These are phyloP conservation scores for Filobasidium wieringae DNA, from an alignment of 768 basidiomycete species.

Conservation along the genomic window DNA sequence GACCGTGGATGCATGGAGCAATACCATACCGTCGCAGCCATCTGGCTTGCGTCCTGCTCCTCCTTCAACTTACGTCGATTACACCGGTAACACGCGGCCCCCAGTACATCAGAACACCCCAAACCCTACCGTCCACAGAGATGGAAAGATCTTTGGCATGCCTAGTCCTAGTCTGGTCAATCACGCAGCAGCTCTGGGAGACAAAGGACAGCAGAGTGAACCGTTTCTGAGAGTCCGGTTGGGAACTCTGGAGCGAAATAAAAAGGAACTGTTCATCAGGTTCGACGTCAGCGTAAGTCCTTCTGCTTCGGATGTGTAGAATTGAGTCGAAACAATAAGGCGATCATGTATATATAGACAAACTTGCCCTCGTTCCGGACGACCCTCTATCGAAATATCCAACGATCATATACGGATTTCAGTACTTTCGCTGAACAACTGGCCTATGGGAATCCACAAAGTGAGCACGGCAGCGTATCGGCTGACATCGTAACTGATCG, in stretches of 20 bases:
- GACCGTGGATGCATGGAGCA: conserved; percentile 5
- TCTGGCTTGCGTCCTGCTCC: not conserved
- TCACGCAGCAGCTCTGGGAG: not conserved
- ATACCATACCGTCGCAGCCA: not conserved
- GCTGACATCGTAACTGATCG: not conserved
- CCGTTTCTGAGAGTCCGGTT: conserved; percentile 63
- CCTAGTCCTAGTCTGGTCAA: not conserved
- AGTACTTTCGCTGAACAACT: conserved; percentile 85
- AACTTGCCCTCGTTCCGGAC: conserved; percentile 66
- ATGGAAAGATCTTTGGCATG: not conserved
- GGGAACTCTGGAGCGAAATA: conserved; percentile 82
- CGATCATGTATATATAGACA: conserved; percentile 53
- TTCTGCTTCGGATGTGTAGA: not conserved
- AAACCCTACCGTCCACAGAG: not conserved
- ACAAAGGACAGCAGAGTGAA: not conserved
- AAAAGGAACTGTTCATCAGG: conserved; percentile 83
- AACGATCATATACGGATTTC: conserved; percentile 88
- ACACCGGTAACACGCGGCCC: not conserved
- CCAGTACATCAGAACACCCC: not conserved
- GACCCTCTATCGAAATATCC: conserved; percentile 68
- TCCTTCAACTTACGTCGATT: not conserved
- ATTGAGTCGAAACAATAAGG: too few species aligned
- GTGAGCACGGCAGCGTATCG: conserved; percentile 18
- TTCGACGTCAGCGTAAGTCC: conserved; percentile 80
- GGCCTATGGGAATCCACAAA: conserved; percentile 82